phyloP scores from a whole-genome alignment of 2,329 filamentous ascomycete species.

The Monosporascus sp. region DNA sequence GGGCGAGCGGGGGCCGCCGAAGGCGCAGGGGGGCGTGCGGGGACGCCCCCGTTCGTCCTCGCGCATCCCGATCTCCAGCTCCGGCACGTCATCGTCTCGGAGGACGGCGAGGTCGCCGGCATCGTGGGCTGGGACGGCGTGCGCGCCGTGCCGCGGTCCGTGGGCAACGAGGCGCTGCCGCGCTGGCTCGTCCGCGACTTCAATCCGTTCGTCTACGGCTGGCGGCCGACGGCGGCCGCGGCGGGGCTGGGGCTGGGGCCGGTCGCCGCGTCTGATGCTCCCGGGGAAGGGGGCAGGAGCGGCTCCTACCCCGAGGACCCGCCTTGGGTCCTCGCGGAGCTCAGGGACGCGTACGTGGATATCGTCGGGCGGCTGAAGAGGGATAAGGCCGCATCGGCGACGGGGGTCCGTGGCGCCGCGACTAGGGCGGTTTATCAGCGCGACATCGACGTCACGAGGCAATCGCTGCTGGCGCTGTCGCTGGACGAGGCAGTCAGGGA shows the following conservation, averaged over 20 bases:
- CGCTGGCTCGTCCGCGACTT: conserved; percentile 21
- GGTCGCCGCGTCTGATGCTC: not conserved
- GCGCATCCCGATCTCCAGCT: conserved; percentile 17
- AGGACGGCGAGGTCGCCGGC: conserved; percentile 14
- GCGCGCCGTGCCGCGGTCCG: conserved; percentile 12
- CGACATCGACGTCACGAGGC: conserved; percentile 1
- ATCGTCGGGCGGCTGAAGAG: conserved; percentile 9
- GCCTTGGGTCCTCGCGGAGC: conserved; percentile 15
- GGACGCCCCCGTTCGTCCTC: conserved; percentile 14
- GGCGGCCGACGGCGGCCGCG: conserved; percentile 10
- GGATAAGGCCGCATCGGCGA: not conserved
- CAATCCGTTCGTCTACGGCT: conserved; percentile 17
- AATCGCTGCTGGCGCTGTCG: conserved; percentile 17
- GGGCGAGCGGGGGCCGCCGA: not conserved
- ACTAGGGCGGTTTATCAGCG: not conserved
- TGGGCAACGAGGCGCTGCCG: conserved; percentile 18
- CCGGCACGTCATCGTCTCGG: conserved; percentile 17
- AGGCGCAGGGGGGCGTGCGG: not conserved
- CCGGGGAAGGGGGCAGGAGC: conserved; percentile 3
- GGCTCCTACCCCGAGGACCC: conserved; percentile 10
- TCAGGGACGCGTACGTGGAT: conserved; percentile 14
- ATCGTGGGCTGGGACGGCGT: conserved; percentile 22
- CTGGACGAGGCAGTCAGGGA: conserved; percentile 17
- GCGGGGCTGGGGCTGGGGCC: conserved; percentile 8
- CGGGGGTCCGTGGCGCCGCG: not conserved